Evolutionary conservation across 768 basidiomycete species (phyloP).

Genomic region (Crepidotus variabilis): DNA sequence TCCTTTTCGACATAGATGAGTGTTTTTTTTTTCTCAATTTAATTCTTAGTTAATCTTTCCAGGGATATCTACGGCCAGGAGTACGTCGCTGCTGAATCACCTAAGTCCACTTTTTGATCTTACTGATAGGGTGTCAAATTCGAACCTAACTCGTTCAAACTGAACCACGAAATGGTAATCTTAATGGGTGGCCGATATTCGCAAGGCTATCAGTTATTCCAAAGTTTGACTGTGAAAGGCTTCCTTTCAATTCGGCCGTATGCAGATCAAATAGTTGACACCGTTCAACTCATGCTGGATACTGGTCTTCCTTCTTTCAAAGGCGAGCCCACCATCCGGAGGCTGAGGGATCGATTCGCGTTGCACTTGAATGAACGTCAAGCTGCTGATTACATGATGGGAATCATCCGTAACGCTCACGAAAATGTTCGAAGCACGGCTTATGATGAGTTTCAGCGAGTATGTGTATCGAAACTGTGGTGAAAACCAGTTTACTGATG

Average conservation of each 20-base stretch:
- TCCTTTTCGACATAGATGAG: conserved; percentile 98
- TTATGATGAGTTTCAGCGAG: conserved; percentile 94
- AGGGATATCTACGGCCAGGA: conserved; percentile 57
- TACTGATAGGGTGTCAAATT: conserved; percentile 90
- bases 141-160: conserved; percentile 96
- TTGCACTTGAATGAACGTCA: conserved; percentile 80
- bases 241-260: conserved; percentile 97
- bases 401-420: conserved; percentile 85
- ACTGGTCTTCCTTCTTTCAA: conserved; percentile 96
- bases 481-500: background rate
- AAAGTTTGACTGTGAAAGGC: conserved; percentile 90
- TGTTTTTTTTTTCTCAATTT: conserved; percentile 23
- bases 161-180: conserved; percentile 97
- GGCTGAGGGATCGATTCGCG: conserved; percentile 85
- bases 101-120: conserved; percentile 5
- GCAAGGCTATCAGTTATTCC: conserved; percentile 92
- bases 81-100: conserved; percentile 32
- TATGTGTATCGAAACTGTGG: conserved; percentile 29
- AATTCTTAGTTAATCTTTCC: conserved; percentile 20
- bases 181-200: conserved; percentile 96
- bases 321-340: conserved; percentile 86
- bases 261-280: conserved; percentile 84
- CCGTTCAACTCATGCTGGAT: conserved; percentile 91
- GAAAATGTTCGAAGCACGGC: conserved; percentile 92
- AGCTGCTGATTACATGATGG: conserved; percentile 93